These are phyloP conservation scores for Aspergillus incahuasiensis DNA, from an alignment of 495 filamentous ascomycete genomes.

Conservation along the genomic window DNA sequence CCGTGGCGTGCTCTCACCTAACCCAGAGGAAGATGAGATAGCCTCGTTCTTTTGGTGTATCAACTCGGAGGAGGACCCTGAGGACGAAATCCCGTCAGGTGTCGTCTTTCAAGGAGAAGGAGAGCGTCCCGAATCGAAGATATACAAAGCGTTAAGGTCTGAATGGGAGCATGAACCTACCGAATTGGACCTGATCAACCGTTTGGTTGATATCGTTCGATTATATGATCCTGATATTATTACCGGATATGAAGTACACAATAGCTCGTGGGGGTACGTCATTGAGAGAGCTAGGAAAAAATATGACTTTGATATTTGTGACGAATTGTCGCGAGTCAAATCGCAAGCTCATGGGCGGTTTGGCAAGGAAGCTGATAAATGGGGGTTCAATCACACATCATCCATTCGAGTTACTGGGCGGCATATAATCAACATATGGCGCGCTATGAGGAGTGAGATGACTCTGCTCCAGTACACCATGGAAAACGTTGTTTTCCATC, in stretches of 20 bases:
- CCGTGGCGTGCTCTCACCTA: constrained; percentile 69
- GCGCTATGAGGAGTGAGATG: constrained; percentile 87
- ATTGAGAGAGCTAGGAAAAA: constrained; percentile 82
- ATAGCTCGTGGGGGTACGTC: constrained; percentile 88
- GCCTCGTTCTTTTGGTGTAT: constrained; percentile 87
- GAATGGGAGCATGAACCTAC: constrained; percentile 69
- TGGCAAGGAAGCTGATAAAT: constrained; percentile 79
- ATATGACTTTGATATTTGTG: constrained; percentile 85
- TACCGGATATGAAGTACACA: constrained; percentile 93
- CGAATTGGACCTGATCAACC: constrained; percentile 79
- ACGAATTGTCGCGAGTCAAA: constrained; percentile 86
- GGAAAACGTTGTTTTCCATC: constrained; percentile 94
- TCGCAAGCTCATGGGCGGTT: constrained; percentile 73
- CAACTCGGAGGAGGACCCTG: constrained; percentile 61
- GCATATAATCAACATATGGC: constrained; percentile 97
- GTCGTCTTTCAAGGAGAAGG: constrained; percentile 38
- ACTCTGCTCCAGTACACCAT: constrained; percentile 90
- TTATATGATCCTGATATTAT: constrained; percentile 85
- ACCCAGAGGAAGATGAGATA: constrained; percentile 90
- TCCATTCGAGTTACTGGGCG: constrained; percentile 83
- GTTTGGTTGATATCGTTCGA: constrained; percentile 82
- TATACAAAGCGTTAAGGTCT: constrained; percentile 42
- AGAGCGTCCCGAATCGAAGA: constrained; percentile 46
- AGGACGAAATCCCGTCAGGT: constrained; percentile 55
- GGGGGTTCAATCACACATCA: constrained; percentile 90